Conservation (phyloP, 179 eudicot species). For the Kewa caespitosa region DNA sequence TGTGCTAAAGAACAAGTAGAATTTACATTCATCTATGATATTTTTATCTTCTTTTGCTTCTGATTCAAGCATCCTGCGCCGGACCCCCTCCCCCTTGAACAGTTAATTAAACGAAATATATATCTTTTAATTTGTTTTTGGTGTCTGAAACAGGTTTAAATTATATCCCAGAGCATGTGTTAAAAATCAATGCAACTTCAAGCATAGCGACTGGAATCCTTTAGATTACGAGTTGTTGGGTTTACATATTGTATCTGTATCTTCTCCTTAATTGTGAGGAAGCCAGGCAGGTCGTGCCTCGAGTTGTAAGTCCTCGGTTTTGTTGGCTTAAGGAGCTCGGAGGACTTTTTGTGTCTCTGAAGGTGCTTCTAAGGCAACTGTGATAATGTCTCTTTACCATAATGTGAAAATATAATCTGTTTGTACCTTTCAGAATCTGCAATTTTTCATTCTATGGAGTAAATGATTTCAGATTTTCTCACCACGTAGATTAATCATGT, state of each 20-base stretch:
- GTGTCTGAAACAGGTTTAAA: conserved; percentile 33
- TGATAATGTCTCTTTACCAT: background rate
- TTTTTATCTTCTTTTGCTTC: too few relatives aligned
- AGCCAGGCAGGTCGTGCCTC: conserved; percentile 4
- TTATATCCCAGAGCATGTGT: conserved; percentile 62
- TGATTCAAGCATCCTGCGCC: too few relatives aligned
- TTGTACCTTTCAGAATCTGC: conserved; percentile 10
- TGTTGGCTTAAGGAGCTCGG: conserved; percentile 6
- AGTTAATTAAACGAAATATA: too few relatives aligned
- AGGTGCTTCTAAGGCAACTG: conserved; percentile 16
- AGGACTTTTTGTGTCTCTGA: conserved; percentile 12
- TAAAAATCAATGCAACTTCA: conserved; percentile 84
- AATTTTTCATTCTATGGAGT: background rate
- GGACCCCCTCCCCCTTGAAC: too few relatives aligned
- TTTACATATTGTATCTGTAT: conserved; percentile 21
- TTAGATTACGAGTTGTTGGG: conserved; percentile 16
- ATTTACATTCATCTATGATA: too few relatives aligned
- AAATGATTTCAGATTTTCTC: background rate
- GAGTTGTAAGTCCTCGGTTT: conserved; percentile 12
- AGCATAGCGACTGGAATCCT: conserved; percentile 68
- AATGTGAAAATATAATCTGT: conserved; percentile 10
- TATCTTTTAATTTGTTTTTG: background rate
- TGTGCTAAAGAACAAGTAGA: too few relatives aligned
- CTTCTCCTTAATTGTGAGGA: conserved; percentile 11
- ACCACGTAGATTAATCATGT: conserved; percentile 14